Evolutionary conservation across 805 yeast genomes (phyloP), one percentile per base, ranked within the genome.

Genomic region (Barnettozyma salicaria): DNA sequence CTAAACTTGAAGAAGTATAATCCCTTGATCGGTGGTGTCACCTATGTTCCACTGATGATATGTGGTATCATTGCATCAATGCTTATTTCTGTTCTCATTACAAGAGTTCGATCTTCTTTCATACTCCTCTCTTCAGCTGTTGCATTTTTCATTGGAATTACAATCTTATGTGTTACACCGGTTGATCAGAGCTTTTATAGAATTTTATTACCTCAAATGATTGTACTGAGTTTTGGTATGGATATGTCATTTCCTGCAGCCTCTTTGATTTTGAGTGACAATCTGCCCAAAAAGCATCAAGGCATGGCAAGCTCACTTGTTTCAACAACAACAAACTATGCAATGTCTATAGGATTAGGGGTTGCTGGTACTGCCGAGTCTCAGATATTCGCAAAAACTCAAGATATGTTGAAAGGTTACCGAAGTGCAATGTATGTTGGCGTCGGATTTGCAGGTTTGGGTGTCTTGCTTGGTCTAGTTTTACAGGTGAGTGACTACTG

Each of bases 251-350:
- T 81, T 56, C 90, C 92, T 0, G 79, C 89, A 1, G 78, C 83
- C 0, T 74, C 87, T 0, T 65, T 82, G 33, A 68, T 79, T 11
- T 55, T 82, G 28, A 71, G 80, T 7, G 77, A 76, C 42, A 62
- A 61, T 32, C 61, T 82, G 25, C 88, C 89, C 0, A 56, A 64
- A 32, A 64, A 70, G 40, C 75, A 78, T 47, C 92, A 83, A 58
- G 92, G 90, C 7, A 74, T 80, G 70, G 89, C 88, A 1, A 88
- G 87, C 0, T 78, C 87, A 0, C 60, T 83, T 34, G 78, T 80
- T 5, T 68, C 79, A 16, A 81, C 92, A 0, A 75, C 79, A 47
- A 75, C 79, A 10, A 83, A 79, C 55, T 83, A 83, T 53, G 76
- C 88, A 0, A 79, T 74, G 52, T 76, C 88, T 0, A 54, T 82